phyloP scores from a whole-genome alignment of 805 yeast species.

The Cyberlindnera sargentensis region DNA sequence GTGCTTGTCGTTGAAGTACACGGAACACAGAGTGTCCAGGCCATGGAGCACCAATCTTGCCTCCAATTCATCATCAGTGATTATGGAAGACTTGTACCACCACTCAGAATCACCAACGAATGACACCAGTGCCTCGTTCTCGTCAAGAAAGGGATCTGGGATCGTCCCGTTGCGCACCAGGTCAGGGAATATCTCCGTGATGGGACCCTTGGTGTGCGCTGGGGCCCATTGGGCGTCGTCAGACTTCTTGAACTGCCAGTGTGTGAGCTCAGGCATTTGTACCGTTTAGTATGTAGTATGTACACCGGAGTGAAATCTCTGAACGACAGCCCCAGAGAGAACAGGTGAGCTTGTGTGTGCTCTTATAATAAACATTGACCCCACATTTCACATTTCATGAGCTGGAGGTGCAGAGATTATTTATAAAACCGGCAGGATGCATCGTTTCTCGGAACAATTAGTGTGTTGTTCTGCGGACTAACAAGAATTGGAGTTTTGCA shows the following conservation, averaged over 20 bases:
- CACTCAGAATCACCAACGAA: constrained; percentile 46
- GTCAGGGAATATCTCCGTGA: constrained; percentile 36
- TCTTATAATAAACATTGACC: no score
- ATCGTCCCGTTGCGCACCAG: constrained; percentile 31
- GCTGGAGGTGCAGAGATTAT: no score
- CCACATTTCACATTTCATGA: no score
- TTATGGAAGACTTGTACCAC: constrained; percentile 34
- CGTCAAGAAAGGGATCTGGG: constrained; percentile 39
- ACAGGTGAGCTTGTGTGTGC: no score
- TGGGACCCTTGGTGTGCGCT: constrained; percentile 4
- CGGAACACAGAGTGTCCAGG: constrained; percentile 12
- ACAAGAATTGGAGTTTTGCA: no score
- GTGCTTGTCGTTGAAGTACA: constrained; percentile 30
- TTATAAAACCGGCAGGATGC: no score
- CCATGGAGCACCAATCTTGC: constrained; percentile 23
- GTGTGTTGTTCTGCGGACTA: no score
- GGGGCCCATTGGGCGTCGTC: constrained; percentile 5
- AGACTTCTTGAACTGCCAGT: constrained; percentile 10
- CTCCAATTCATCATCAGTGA: constrained; percentile 20
- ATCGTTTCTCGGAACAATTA: no score
- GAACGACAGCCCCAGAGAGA: no score
- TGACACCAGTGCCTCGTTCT: constrained; percentile 37
- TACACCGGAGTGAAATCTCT: no score
- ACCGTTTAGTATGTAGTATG: neutral
- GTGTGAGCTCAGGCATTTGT: constrained; percentile 1